phyloP scores from a whole-genome alignment of 202 grass and related monocot genomes.

The Brachypodium distachyon region DNA sequence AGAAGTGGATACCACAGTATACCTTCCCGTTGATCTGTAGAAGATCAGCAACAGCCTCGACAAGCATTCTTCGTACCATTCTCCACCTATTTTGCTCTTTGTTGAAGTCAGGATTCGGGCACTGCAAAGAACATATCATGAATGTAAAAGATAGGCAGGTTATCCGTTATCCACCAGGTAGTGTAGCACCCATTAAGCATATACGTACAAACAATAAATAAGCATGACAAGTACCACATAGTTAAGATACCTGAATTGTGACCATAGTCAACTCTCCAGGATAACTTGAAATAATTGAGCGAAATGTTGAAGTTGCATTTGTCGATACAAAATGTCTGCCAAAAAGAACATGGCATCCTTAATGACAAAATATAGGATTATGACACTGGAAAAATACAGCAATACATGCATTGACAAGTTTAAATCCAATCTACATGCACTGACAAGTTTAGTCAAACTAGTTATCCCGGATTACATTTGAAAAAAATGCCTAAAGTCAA shows the following conservation, averaged over 20 bases:
- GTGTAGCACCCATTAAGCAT: neutral
- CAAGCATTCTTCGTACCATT: slow-evolving; percentile 69
- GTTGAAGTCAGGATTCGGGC: slow-evolving; percentile 88
- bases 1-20: neutral
- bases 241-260: slow-evolving; percentile 61
- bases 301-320: slow-evolving; percentile 89
- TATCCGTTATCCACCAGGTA: neutral
- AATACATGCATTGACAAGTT: neutral
- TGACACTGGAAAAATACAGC: neutral
- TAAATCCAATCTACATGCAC: neutral
- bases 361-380: slow-evolving; percentile 8
- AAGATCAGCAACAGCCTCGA: slow-evolving; percentile 74
- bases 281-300: slow-evolving; percentile 85
- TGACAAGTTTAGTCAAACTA: slow-evolving; percentile 9
- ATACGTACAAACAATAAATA: neutral
- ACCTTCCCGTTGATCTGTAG: slow-evolving; percentile 80
- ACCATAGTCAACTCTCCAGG: slow-evolving; percentile 64
- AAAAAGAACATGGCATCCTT: neutral
- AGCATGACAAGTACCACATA: neutral
- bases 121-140: slow-evolving; percentile 34
- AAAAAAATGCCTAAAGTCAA: slow-evolving; percentile 3
- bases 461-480: neutral
- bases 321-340: slow-evolving; percentile 81
- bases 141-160: neutral
- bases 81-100: slow-evolving; percentile 67